phyloP scores from a whole-genome alignment of 2,329 filamentous ascomycete species.

The Alternaria burnsii region DNA sequence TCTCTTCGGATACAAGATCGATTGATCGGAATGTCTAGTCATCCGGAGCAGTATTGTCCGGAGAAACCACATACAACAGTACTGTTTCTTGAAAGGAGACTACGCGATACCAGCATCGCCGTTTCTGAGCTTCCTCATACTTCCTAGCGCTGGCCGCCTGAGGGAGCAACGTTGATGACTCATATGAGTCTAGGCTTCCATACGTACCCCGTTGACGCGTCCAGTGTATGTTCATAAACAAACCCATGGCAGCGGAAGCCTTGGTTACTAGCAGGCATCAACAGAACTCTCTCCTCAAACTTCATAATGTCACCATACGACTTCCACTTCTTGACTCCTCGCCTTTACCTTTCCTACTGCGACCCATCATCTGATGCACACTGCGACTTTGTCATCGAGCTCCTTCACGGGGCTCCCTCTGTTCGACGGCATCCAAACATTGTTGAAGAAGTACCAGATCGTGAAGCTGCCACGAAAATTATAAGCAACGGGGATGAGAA shows the following conservation, averaged over 20 bases:
- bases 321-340: slow-evolving; percentile 70
- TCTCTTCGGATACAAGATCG: background rate
- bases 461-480: slow-evolving; percentile 13
- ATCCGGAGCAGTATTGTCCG: background rate
- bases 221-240: background rate
- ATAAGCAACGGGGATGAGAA: slow-evolving; percentile 15
- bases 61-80: background rate
- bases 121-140: slow-evolving; percentile 5
- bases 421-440: background rate
- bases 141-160: slow-evolving; percentile 10
- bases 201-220: background rate
- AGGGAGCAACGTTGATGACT: slow-evolving; percentile 1
- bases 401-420: slow-evolving; percentile 8
- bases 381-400: slow-evolving; percentile 20
- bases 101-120: background rate
- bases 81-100: background rate
- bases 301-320: slow-evolving; percentile 45
- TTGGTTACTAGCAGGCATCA: background rate
- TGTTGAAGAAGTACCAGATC: background rate
- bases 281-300: background rate
- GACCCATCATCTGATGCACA: slow-evolving; percentile 24
- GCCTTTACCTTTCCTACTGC: slow-evolving; percentile 30
- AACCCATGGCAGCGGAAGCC: background rate
- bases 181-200: background rate
- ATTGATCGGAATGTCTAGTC: background rate